phyloP scores from a whole-genome alignment of 148 eudicot genomes.

The Chenopodium quinoa region DNA sequence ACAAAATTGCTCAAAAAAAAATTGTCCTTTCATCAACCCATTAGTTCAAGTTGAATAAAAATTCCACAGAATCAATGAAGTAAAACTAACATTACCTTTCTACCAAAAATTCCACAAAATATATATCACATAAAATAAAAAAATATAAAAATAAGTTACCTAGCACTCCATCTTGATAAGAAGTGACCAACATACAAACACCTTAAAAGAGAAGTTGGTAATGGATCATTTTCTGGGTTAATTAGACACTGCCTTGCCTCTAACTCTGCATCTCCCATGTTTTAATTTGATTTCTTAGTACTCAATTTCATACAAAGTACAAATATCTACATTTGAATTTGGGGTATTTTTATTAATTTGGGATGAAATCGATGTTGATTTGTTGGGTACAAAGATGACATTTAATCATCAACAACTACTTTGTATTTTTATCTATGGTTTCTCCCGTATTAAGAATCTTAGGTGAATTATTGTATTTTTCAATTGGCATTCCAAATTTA shows the following conservation, averaged over 20 bases:
- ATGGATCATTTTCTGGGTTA: conserved; percentile 21
- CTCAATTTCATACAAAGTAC: neutral
- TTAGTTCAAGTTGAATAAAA: neutral
- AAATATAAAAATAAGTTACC: conserved; percentile 31
- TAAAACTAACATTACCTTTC: neutral
- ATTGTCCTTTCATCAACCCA: too few species aligned
- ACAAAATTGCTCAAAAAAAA: too few species aligned
- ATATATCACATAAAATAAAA: neutral
- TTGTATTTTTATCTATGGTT: too few species aligned
- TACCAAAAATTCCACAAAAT: too few species aligned
- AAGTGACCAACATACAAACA: conserved; percentile 68
- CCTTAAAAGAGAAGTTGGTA: conserved; percentile 44
- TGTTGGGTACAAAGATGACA: too few species aligned
- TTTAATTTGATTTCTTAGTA: neutral
- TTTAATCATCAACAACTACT: too few species aligned
- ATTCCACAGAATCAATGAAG: neutral
- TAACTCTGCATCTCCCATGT: neutral
- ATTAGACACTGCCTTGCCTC: conserved; percentile 15
- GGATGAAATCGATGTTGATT: too few species aligned
- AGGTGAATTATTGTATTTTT: too few species aligned
- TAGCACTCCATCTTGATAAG: conserved; percentile 86
- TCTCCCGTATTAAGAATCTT: too few species aligned
- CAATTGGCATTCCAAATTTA: too few species aligned
- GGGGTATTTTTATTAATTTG: too few species aligned
- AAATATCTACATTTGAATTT: too few species aligned